Conservation (phyloP, 164 flowering plant species). For the Pachysandra terminalis region DNA sequence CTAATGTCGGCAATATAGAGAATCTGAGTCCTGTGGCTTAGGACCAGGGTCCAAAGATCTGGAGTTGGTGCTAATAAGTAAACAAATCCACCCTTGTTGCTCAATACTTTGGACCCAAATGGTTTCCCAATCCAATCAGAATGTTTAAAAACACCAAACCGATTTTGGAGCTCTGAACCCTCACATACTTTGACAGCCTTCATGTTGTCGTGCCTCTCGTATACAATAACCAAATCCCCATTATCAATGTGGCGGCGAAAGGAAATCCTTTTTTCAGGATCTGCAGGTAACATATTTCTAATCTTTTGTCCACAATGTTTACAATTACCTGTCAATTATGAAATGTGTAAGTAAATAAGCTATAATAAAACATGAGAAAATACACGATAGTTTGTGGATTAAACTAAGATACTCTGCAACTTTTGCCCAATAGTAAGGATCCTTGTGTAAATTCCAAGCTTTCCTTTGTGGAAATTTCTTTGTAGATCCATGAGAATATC, state of each 20-base stretch:
- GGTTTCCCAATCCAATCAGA: slow-evolving; percentile 89
- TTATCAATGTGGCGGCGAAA: slow-evolving; percentile 48
- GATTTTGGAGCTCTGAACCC: slow-evolving; percentile 65
- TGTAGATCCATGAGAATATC: neutral
- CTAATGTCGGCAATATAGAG: slow-evolving; percentile 89
- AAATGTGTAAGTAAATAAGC: neutral
- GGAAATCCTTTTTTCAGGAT: slow-evolving; percentile 43
- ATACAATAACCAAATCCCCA: slow-evolving; percentile 81
- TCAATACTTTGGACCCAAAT: slow-evolving; percentile 76
- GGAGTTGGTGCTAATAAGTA: slow-evolving; percentile 90
- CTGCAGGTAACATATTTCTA: slow-evolving; percentile 41
- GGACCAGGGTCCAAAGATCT: slow-evolving; percentile 85
- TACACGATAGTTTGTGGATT: neutral
- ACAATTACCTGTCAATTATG: neutral
- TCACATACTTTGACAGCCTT: slow-evolving; percentile 68
- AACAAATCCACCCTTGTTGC: slow-evolving; percentile 76
- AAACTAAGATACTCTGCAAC: neutral
- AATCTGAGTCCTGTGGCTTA: slow-evolving; percentile 95
- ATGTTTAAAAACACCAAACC: slow-evolving; percentile 81
- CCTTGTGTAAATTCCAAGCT: neutral
- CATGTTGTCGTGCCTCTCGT: slow-evolving; percentile 78
- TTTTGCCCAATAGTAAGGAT: neutral
- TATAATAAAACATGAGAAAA: neutral
- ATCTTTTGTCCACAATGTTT: neutral
- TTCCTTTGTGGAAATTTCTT: no score